phyloP scores from a whole-genome alignment of 139 green algal genomes.

The Haematococcus lacustris region DNA sequence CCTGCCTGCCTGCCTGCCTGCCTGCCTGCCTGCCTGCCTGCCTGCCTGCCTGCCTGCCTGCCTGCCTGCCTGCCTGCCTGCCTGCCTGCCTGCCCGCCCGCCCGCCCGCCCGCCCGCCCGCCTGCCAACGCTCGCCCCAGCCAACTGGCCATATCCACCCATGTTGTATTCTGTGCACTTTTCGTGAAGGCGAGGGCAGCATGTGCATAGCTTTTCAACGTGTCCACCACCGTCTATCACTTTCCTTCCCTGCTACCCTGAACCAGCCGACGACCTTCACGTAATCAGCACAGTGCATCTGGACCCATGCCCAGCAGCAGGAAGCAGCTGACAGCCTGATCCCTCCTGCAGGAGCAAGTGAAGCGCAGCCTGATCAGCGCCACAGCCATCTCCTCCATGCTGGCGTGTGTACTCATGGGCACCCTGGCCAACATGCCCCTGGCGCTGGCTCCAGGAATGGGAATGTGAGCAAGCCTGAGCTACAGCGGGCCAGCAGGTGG shows the following conservation, averaged over 20 bases:
- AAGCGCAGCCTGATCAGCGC: constrained; percentile 52
- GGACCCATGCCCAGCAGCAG: too few relatives aligned
- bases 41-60: too few relatives aligned
- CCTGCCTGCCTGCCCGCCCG: too few relatives aligned
- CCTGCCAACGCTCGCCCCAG: neutral
- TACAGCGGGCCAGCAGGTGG: too few relatives aligned
- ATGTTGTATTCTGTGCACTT: too few relatives aligned
- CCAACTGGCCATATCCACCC: too few relatives aligned
- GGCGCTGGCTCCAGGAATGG: constrained; percentile 68
- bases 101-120: too few relatives aligned
- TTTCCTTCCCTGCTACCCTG: neutral
- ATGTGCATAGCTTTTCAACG: neutral
- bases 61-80: too few relatives aligned
- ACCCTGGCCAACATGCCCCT: constrained; percentile 66
- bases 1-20: too few relatives aligned
- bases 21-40: too few relatives aligned
- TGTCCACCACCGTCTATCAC: neutral
- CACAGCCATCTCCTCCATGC: constrained; percentile 52
- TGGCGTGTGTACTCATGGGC: constrained; percentile 69
- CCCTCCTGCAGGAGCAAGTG: constrained; percentile 14
- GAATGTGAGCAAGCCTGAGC: too few relatives aligned
- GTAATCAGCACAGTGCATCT: too few relatives aligned
- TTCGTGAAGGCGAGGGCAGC: neutral
- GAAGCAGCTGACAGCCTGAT: neutral
- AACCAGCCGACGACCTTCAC: neutral